Evolutionary conservation across 805 yeast species (phyloP), one percentile per base, ranked within the genome.

Genomic region (Candida rishiriensis): DNA sequence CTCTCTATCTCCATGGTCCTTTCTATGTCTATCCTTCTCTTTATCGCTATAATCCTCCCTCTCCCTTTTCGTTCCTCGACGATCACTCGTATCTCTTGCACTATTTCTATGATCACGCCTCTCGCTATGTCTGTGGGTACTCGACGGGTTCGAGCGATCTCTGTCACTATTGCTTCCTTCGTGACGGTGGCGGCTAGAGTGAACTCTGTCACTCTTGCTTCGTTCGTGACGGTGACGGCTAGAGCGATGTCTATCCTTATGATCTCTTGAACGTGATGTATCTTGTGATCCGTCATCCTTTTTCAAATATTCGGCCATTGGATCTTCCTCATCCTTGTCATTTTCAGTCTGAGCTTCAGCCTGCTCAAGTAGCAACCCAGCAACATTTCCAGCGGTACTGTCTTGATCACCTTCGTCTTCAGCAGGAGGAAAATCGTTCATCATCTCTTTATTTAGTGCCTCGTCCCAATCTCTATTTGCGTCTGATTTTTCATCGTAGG

Each of bases 391-490:
- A 17, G 42, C 44, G 15, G 35, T 42, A 15, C 39, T 40, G n/a
- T 36, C 29, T 9, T 44, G 46, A 14, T 46, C 44, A 9, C 43
- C 44, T 8, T 63, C 59, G 17, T 57, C 66, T 57, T 70, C 73
- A 39, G 75, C 78, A 41, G 72, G 78, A 14, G 54, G 61, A 41
- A 60, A 53, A 49, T 79, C 81, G 9, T 72, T 78, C 12, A 72
- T 74, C 51, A 73, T 67, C 33, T 83, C 76, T 34, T 47, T 38
- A 17, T 38, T 40, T 15, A 60, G 46, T 1, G 56, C 57, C 17
- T 48, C 53, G 29, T 63, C 64, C 61, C 63, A 63, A n/a, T 50
- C 56, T 12, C 43, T 66, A 36, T 69, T 60, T 17, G 64, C 71
- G 60, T 73, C 77, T 41, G 78, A 36, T 41, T 74, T 81, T 17